Percentiles rank a stretch among this genome's conserved stretches.
Evolutionary conservation across 1,284 basidiomycete species (phyloP).

Genomic region (Neolentinus lepideus): DNA sequence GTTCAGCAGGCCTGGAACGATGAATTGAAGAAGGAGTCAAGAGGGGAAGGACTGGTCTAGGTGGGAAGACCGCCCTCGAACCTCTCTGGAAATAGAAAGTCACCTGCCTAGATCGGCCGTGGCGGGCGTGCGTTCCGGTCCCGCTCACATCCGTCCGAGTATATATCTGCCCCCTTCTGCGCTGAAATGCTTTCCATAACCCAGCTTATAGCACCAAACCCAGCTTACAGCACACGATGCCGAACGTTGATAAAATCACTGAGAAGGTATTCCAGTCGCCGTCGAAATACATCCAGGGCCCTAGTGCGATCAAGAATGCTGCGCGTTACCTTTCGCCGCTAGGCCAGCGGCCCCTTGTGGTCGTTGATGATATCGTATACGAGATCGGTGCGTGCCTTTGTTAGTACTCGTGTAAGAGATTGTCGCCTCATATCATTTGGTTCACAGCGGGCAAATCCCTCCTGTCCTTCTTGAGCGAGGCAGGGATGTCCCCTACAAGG

Average conservation of each 20-base stretch:
- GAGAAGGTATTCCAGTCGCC: slow-evolving; percentile 27
- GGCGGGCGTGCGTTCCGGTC: not conserved
- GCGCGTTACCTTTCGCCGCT: slow-evolving; percentile 21
- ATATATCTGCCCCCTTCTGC: not conserved
- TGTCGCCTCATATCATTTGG: not conserved
- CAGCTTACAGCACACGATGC: slow-evolving; percentile 13
- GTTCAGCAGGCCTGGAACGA: not conserved
- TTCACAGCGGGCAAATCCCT: slow-evolving; percentile 22
- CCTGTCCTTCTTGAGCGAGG: slow-evolving; percentile 16
- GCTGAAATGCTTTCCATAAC: not conserved
- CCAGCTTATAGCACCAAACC: not conserved
- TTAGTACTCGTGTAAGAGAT: not conserved
- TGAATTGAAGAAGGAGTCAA: not conserved
- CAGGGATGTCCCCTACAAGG: slow-evolving; percentile 20
- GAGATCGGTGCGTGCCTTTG: slow-evolving; percentile 19
- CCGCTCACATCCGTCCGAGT: not conserved
- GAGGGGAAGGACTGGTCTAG: not conserved
- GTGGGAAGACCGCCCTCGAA: too few relatives aligned
- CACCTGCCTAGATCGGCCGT: not conserved
- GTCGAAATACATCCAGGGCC: slow-evolving; percentile 29
- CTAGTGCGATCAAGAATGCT: slow-evolving; percentile 25
- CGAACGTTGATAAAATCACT: slow-evolving; percentile 23
- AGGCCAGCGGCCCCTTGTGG: slow-evolving; percentile 20
- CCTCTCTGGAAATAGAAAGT: not conserved
- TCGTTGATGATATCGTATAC: slow-evolving; percentile 23